Evolutionary conservation across 495 filamentous ascomycete genomes (phyloP).

Genomic region (Aspergillus sclerotioniger): DNA sequence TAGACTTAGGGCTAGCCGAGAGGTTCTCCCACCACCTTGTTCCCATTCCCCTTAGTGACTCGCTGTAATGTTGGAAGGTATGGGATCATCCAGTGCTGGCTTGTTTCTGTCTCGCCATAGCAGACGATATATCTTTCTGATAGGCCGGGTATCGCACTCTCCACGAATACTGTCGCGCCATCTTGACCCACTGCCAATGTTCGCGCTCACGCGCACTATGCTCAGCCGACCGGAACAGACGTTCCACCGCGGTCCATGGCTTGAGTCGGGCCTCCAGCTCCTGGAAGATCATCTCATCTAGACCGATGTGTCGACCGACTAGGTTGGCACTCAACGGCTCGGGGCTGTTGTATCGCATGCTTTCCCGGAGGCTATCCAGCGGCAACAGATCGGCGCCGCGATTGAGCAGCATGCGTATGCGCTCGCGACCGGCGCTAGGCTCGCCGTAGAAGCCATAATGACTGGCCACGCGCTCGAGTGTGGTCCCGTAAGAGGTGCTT

Average conservation of each 20-base stretch:
- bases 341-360: background rate
- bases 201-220: background rate
- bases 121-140: too few species aligned
- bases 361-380: too few species aligned
- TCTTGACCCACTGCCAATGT: background rate
- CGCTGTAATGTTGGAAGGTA: too few species aligned
- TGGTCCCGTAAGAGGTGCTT: background rate
- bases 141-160: background rate
- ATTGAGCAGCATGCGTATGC: background rate
- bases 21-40: too few species aligned
- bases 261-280: background rate
- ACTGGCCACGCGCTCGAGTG: background rate
- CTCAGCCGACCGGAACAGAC: background rate
- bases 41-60: too few species aligned
- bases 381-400: background rate
- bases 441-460: too few species aligned
- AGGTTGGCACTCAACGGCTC: background rate
- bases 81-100: too few species aligned
- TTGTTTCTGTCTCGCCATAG: too few species aligned
- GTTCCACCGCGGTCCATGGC: background rate
- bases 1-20: too few species aligned
- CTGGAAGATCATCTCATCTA: background rate
- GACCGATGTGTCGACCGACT: background rate
- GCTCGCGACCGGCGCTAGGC: background rate
- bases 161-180: background rate